Evolutionary conservation across 2,329 filamentous ascomycete species (phyloP), one percentile per base, ranked within the genome.

Genomic region (Cercospora sp.): DNA sequence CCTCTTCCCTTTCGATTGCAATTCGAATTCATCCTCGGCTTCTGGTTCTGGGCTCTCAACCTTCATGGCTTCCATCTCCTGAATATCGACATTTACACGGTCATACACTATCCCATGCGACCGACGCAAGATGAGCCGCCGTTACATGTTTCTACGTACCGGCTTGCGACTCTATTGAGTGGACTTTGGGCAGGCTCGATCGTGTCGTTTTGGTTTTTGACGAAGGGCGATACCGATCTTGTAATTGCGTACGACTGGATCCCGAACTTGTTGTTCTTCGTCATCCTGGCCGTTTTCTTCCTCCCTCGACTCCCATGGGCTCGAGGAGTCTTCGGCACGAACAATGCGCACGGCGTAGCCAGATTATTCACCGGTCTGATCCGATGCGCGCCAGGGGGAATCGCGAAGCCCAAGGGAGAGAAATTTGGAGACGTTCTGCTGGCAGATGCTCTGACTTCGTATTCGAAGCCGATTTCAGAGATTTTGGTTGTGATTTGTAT

Each of bases 31-130:
- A 90, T 97, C 63, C 83, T 96, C 71, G 94, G 92, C 74, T 90
- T 97, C 76, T 98, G 94, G 94, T 93, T 92, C 78, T 99, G 94
- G 93, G 93, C 90, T 72, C 81, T 91, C 74, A 98, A 97, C 82
- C 88, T 98, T 48, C 93, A 97, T 78, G 94, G 92, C 81, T 89
- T 98, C 68, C 86, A 90, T 75, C 81, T 88, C 67, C 84, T 89
- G 76, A 91, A 91, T 78, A 96, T 99, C 82, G 87, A 89, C 80
- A 69, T 84, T 58, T 69, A 67, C 67, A 55, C 58, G 33, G 86
- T 98, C 67, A 92, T 98, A 75, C 90, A 91, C 79, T 98, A 98
- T 80, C 93, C 93, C 45, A 83, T 87, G 51, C 91, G 93, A 72
- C 82, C 88, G 62, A 91, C 89, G 61, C 82, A 89, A 68, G 86